A percentile compares a stretch with the other conserved stretches of the same genome.
phyloP scores from a whole-genome alignment of 441 rosid species.

The Mallotus repandus region DNA sequence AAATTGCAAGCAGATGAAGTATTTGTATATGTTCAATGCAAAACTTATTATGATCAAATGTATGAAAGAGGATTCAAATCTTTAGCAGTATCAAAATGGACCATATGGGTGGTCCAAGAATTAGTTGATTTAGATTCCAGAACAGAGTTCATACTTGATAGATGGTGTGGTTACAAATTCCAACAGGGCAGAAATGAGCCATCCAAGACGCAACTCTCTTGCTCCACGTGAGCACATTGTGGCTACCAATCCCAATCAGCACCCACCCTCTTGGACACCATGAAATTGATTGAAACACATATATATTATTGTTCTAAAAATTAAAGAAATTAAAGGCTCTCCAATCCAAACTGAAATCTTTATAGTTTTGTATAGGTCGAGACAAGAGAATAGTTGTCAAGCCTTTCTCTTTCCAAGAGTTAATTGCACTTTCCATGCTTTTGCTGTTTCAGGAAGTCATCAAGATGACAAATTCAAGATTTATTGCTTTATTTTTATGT shows the following conservation, averaged over 20 bases:
- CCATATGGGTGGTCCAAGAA: slow-evolving; percentile 21
- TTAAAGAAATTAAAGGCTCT: too few species aligned
- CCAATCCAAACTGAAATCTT: neutral
- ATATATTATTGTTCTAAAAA: too few species aligned
- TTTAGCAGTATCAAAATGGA: too few species aligned
- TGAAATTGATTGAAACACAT: too few species aligned
- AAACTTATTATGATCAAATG: too few species aligned
- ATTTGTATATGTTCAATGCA: too few species aligned
- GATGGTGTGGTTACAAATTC: slow-evolving; percentile 31
- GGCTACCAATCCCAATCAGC: neutral
- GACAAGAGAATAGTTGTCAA: slow-evolving; percentile 1
- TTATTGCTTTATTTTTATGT: too few species aligned
- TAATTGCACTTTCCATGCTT: neutral
- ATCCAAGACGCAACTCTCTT: slow-evolving; percentile 8
- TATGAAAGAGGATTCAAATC: too few species aligned
- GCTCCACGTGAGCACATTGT: slow-evolving; percentile 26
- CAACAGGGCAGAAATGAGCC: slow-evolving; percentile 20
- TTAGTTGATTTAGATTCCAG: neutral
- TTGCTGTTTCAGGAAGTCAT: slow-evolving; percentile 17
- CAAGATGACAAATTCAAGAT: neutral
- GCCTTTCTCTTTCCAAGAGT: slow-evolving; percentile 1
- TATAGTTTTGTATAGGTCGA: too few species aligned
- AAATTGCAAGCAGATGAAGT: too few species aligned
- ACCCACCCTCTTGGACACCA: too few species aligned
- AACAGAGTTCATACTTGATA: neutral